phyloP scores from a whole-genome alignment of 306 rosid genomes.

The Cucumis melo region DNA sequence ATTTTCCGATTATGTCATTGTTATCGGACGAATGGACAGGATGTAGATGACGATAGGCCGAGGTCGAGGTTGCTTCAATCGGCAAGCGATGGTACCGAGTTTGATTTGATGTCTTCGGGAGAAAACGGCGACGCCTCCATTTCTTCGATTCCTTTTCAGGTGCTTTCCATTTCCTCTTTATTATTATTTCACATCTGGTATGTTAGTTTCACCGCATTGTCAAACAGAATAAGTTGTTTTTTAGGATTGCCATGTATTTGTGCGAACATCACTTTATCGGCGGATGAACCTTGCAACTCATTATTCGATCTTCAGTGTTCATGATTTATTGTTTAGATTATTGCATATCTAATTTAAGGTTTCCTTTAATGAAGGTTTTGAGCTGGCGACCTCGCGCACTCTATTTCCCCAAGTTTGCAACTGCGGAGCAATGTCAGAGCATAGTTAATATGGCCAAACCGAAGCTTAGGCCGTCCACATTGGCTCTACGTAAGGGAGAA shows the following conservation, averaged over 20 bases:
- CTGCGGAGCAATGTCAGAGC: conserved; percentile 55
- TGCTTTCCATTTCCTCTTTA: conserved; percentile 9
- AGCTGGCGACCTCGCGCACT: conserved; percentile 81
- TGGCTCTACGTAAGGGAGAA: conserved; percentile 65
- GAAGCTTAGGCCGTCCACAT: conserved; percentile 46
- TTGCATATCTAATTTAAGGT: background rate
- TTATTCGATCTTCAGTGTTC: background rate
- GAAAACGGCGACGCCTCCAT: conserved; percentile 60
- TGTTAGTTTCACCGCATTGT: background rate
- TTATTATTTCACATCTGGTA: background rate
- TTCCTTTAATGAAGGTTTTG: conserved; percentile 39
- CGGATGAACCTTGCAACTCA: background rate
- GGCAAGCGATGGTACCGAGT: conserved; percentile 17
- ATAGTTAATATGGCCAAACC: conserved; percentile 39
- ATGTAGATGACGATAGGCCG: conserved; percentile 7
- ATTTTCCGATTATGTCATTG: background rate
- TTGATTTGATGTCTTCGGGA: conserved; percentile 33
- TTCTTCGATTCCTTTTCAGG: conserved; percentile 84
- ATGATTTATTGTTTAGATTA: background rate
- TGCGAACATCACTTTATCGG: background rate
- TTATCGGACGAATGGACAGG: background rate
- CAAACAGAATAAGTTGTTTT: background rate
- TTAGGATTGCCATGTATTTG: background rate
- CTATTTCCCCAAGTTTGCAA: conserved; percentile 83
- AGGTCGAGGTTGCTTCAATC: conserved; percentile 39